Conservation (phyloP, 805 yeast genomes). For the Wickerhamiella brachini region DNA sequence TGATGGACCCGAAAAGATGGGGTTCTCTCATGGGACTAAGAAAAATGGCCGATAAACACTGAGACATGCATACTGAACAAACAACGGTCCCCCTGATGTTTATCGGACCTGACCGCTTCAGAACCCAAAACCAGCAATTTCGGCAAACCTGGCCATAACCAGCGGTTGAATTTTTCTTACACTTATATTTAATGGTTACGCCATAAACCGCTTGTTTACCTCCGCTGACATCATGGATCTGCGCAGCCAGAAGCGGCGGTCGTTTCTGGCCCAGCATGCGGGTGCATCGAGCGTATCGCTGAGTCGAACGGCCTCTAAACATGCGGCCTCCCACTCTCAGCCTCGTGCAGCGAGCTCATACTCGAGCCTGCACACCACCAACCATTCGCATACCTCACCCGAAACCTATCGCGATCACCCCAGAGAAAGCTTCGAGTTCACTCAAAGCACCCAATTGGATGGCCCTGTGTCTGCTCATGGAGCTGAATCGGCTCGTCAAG, state of each 20-base stretch:
- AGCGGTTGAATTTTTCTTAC: too few relatives aligned
- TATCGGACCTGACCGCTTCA: too few relatives aligned
- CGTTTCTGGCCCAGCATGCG: conserved; percentile 9
- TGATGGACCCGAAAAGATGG: too few relatives aligned
- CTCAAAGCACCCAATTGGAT: background rate
- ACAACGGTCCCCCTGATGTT: too few relatives aligned
- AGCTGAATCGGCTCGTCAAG: background rate
- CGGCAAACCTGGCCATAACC: too few relatives aligned
- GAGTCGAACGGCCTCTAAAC: background rate
- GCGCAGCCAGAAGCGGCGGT: conserved; percentile 12
- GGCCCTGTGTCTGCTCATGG: background rate
- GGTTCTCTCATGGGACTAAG: too few relatives aligned
- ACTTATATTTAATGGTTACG: too few relatives aligned
- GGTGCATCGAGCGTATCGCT: conserved; percentile 9
- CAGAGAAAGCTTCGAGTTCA: background rate
- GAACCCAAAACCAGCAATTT: too few relatives aligned
- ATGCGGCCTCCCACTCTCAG: background rate
- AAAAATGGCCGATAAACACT: too few relatives aligned
- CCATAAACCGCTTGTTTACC: background rate
- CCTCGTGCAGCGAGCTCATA: background rate
- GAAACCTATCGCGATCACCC: background rate
- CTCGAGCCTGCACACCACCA: background rate
- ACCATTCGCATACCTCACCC: too few relatives aligned
- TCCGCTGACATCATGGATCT: conserved; percentile 8
- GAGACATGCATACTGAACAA: too few relatives aligned